Conservation (phyloP, 768 basidiomycete genomes). For the Butyriboletus loyo region DNA sequence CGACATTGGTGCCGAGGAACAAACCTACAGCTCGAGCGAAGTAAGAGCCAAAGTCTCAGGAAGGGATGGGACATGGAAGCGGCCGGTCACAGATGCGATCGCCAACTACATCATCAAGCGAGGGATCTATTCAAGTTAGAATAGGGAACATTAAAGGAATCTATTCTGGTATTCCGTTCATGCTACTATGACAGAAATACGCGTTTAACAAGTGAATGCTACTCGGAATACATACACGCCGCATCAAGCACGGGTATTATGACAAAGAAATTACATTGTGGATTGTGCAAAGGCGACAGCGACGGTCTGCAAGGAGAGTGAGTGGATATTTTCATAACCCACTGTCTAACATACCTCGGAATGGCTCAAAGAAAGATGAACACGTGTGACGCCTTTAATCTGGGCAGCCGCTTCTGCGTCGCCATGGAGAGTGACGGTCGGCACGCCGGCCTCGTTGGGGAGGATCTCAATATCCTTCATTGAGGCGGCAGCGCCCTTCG, state of each 20-base stretch:
- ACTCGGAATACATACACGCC: slow-evolving; percentile 3
- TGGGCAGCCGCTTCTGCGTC: slow-evolving; percentile 75
- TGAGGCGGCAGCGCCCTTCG: slow-evolving; percentile 89
- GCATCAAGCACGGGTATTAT: slow-evolving; percentile 1
- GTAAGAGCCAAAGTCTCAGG: slow-evolving; percentile 42
- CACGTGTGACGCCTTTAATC: slow-evolving; percentile 65
- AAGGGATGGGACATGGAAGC: slow-evolving; percentile 40
- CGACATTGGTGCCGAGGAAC: slow-evolving; percentile 56
- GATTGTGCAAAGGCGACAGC: slow-evolving; percentile 90
- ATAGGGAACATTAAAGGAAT: slow-evolving; percentile 2
- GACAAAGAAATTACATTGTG: slow-evolving; percentile 21
- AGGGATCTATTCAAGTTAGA: slow-evolving; percentile 38
- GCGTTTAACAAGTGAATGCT: background rate
- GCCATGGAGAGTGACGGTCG: slow-evolving; percentile 72
- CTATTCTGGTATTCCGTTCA: slow-evolving; percentile 12
- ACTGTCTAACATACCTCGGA: slow-evolving; percentile 67
- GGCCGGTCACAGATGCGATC: slow-evolving; percentile 44
- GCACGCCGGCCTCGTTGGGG: slow-evolving; percentile 73
- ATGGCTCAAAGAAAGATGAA: slow-evolving; percentile 88
- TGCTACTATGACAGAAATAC: background rate
- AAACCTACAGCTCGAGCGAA: slow-evolving; percentile 65
- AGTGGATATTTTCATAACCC: slow-evolving; percentile 1
- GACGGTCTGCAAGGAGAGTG: slow-evolving; percentile 51
- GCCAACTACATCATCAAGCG: slow-evolving; percentile 50
- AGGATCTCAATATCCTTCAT: slow-evolving; percentile 98